Evolutionary conservation across 192 early-diverging fungal genomes (phyloP), one percentile per base, ranked within the genome.

Genomic region (Backusella mclennaniae): DNA sequence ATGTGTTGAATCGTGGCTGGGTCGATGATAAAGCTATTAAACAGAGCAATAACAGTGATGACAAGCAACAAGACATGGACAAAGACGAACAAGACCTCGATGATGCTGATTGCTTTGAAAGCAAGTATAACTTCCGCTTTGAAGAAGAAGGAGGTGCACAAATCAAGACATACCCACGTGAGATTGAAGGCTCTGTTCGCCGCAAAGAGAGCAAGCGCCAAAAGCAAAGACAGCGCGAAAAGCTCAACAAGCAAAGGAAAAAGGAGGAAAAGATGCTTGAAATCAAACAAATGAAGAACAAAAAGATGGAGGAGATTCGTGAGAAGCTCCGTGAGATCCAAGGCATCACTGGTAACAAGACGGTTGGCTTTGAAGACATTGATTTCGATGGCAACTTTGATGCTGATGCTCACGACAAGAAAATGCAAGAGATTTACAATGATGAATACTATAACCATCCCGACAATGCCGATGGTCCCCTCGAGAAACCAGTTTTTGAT

Each of bases 381-480:
- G 94, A 96, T 84, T 80, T 98, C 42, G 94, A 97, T 53, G 92
- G 88, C n/a, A 97, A 99, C 23, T 98, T 97, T 86, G 95, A 98
- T 80, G 94, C 95, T 3, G 84, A 86, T 6, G 89, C 93, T 76
- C 95, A 94, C 80, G 97, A 97, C 79, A 68, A 85, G 76, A 89
- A 95, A 85, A 99, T 99, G 96, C 80, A 86, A 29, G 81, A 84
- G 63, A 84, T 93, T 35, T 96, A 98, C 81, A 84, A 90, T 73
- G 91, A 95, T 53, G 79, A 85, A 21, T 94, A 94, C 79, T 95
- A 95, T 75, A 76, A 80, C 0, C 9, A 39, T 3, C 72, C 36
- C 4, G 85, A 81, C 35, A 89, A 90, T 7, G 73, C 52, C 3
- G 87, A 83, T 41, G 90, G 90, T 2, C 85, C 85, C 36, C 21